Evolutionary conservation across 2,329 filamentous ascomycete species (phyloP).

Genomic region (Daldinia sp.): DNA sequence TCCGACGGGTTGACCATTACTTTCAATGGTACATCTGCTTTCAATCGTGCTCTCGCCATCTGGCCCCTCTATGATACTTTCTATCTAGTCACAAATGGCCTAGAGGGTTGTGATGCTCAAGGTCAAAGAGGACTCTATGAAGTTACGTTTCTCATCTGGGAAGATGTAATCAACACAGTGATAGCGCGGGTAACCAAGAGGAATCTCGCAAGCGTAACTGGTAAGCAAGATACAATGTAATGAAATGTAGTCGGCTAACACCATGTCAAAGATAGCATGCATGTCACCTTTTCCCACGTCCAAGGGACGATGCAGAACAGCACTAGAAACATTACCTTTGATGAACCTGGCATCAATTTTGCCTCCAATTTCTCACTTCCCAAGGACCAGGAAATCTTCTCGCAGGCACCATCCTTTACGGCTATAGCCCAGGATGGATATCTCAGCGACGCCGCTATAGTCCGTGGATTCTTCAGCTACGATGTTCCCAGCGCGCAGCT

Average conservation of each 20-base stretch:
- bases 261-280: slow-evolving; percentile 28
- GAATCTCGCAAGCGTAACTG: slow-evolving; percentile 52
- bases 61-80: slow-evolving; percentile 48
- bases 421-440: slow-evolving; percentile 53
- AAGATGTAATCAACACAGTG: slow-evolving; percentile 49
- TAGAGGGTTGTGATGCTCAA: slow-evolving; percentile 56
- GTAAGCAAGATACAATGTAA: slow-evolving; percentile 45
- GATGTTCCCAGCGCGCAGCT: slow-evolving; percentile 53
- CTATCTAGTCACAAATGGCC: slow-evolving; percentile 58
- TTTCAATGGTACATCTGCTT: slow-evolving; percentile 44
- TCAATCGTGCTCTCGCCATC: slow-evolving; percentile 23
- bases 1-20: slow-evolving; percentile 47
- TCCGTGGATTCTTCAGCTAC: slow-evolving; percentile 59
- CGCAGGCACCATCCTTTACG: slow-evolving; percentile 50
- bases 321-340: slow-evolving; percentile 36
- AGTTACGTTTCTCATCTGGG: slow-evolving; percentile 48
- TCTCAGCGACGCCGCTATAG: slow-evolving; percentile 54
- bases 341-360: slow-evolving; percentile 45
- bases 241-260: slow-evolving; percentile 12
- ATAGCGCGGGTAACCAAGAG: slow-evolving; percentile 51
- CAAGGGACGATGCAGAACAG: slow-evolving; percentile 25
- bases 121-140: slow-evolving; percentile 57
- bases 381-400: slow-evolving; percentile 50
- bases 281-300: slow-evolving; percentile 36
- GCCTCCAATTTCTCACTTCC: slow-evolving; percentile 45